Evolutionary conservation across 106 monocot genomes (phyloP), one percentile per base, ranked within the genome.

Genomic region (Phalaenopsis equestris): DNA sequence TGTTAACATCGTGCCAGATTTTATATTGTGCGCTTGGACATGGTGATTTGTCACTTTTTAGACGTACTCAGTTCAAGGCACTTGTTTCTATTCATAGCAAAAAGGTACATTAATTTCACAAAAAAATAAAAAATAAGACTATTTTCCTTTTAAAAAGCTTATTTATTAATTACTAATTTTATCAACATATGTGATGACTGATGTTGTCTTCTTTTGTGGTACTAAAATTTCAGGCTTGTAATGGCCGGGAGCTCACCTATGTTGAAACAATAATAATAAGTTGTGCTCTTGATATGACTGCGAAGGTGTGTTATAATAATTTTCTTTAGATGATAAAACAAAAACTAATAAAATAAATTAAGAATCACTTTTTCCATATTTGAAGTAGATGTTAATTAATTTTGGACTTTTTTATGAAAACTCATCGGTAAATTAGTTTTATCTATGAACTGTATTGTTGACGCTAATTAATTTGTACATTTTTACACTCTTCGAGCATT

Each of bases 191-290:
- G 19, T 74, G 70, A 42, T n/a, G 2, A 74, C 12, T 42, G 6
- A 74, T 74, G 19, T 74, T 74, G n/a, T 42, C 5, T 74, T 45
- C 11, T 45, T n/a, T 45, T 16, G 8, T n/a, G 43, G 15, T 74
- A 43, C 43, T 43, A 72, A 45, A 5, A 45, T 83, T 15, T 77
- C 79, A 96, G 96, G 96, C 91, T 85, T 93, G 96, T 42, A 96
- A 96, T 78, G 96, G 96, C 43, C 93, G 94, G 68, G 94, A 94
- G 56, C 91, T 94, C 19, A 94, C 90, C 55, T 90, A 94, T 88
- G 94, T 92, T 82, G 95, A 95, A 79, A 92, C 92, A 77, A 93
- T 93, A 80, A 96, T 98, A 24, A 98, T 98, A 79, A 94, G 97
- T 84, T 94, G 97, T 42, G 97, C 97, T 56, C 81, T 98, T 23